Evolutionary conservation across 371 early-diverging fungal genomes (phyloP).

Genomic region (Lichtheimia ramosa): DNA sequence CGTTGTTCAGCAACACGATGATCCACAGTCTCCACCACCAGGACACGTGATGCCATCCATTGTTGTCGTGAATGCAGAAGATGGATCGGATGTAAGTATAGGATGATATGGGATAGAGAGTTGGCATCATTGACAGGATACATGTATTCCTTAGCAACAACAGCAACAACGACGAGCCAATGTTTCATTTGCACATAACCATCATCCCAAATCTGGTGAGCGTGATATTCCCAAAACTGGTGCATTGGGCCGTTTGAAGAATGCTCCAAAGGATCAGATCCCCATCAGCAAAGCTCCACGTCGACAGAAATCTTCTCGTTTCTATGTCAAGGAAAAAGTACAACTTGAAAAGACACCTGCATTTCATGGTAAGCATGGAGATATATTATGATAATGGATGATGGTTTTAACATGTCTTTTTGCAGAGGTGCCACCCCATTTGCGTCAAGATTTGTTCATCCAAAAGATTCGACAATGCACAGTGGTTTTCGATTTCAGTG

Average conservation of each 20-base stretch:
- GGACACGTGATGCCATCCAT: conserved; percentile 4
- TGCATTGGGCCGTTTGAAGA: conserved; percentile 77
- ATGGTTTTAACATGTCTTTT: background rate
- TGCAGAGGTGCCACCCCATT: conserved; percentile 71
- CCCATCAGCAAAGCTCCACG: conserved; percentile 81
- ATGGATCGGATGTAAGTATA: conserved; percentile 8
- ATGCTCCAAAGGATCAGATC: conserved; percentile 78
- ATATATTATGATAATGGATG: background rate
- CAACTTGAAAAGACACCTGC: conserved; percentile 76
- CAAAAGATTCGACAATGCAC: conserved; percentile 91
- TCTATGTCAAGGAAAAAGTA: conserved; percentile 81
- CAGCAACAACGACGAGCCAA: conserved; percentile 9
- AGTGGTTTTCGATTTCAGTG: conserved; percentile 92
- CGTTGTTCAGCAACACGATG: conserved; percentile 1
- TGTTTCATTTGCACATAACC: conserved; percentile 21
- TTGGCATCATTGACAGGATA: background rate
- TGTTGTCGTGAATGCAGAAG: conserved; percentile 9
- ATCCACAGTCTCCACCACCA: conserved; percentile 1
- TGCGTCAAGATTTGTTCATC: conserved; percentile 79
- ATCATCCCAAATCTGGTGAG: conserved; percentile 27
- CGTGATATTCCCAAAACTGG: conserved; percentile 70
- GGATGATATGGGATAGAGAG: background rate
- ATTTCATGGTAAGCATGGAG: conserved; percentile 67
- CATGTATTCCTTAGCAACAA: background rate
- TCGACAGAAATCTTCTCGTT: conserved; percentile 85